These are phyloP conservation scores for Mycena pura DNA, from an alignment of 768 basidiomycete genomes.

Conservation along the genomic window DNA sequence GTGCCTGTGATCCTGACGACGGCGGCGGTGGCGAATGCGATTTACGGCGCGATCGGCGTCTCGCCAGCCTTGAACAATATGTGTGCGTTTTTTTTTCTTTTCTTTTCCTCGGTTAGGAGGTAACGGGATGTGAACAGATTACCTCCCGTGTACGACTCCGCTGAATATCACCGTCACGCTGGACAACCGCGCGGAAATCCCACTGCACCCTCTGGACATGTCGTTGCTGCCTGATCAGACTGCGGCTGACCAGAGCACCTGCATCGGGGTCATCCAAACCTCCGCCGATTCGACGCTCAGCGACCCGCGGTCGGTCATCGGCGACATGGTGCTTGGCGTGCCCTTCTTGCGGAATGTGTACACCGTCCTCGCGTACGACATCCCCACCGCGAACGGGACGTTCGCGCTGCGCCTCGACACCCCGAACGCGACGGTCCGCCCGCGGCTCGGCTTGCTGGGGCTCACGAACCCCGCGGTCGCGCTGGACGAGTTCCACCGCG, in stretches of 20 bases:
- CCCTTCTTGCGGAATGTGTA: constrained; percentile 44
- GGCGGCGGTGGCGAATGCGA: constrained; percentile 67
- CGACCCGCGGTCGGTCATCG: constrained; percentile 42
- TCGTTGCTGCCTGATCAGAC: constrained; percentile 54
- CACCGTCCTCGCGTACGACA: constrained; percentile 74
- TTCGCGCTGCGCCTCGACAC: constrained; percentile 41
- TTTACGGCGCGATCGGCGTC: constrained; percentile 77
- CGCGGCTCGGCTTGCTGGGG: constrained; percentile 65
- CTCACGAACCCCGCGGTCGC: constrained; percentile 70
- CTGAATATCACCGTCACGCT: constrained; percentile 77
- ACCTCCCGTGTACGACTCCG: constrained; percentile 73
- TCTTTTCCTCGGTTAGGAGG: not conserved
- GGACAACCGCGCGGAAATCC: constrained; percentile 59
- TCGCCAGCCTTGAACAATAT: constrained; percentile 70
- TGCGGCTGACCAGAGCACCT: constrained; percentile 50
- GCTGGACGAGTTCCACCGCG: constrained; percentile 69
- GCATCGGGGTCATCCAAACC: constrained; percentile 72
- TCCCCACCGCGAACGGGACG: constrained; percentile 50
- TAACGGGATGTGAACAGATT: constrained; percentile 55
- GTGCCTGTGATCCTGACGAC: constrained; percentile 72
- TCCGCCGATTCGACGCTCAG: constrained; percentile 51
- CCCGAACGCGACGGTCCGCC: constrained; percentile 33
- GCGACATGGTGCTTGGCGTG: constrained; percentile 61
- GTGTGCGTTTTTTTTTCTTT: constrained; percentile 33
- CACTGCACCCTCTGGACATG: constrained; percentile 80